A percentile compares a stretch with the other conserved stretches of the same genome.
These are phyloP conservation scores for Talaromyces proteolyticus DNA, from an alignment of 495 filamentous ascomycete genomes.

Conservation along the genomic window DNA sequence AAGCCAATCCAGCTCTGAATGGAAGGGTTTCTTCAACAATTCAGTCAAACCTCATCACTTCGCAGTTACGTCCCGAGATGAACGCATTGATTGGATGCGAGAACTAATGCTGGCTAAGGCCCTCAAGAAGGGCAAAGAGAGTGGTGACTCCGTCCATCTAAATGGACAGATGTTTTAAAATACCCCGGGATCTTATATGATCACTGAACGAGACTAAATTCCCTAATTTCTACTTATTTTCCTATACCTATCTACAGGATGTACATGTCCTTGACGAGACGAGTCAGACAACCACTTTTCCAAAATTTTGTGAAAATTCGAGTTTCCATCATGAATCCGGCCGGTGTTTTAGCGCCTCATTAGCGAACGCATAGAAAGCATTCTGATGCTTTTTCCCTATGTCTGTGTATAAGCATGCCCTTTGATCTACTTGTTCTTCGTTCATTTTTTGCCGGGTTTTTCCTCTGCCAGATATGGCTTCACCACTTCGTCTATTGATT, in stretches of 20 bases:
- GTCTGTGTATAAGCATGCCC: not conserved
- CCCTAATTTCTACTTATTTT: no score
- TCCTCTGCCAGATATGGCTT: not conserved
- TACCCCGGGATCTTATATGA: no score
- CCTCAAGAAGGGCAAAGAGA: conserved; percentile 63
- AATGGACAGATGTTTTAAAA: conserved; percentile 71
- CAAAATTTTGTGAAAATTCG: no score
- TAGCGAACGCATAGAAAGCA: not conserved
- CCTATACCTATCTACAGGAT: no score
- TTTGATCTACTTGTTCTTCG: no score
- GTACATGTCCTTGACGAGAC: no score
- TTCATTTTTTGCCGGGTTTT: not conserved
- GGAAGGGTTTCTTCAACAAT: conserved; percentile 35
- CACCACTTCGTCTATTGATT: no score
- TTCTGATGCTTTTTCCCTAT: not conserved
- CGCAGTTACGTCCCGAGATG: conserved; percentile 77
- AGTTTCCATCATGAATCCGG: no score
- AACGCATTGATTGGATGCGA: conserved; percentile 97
- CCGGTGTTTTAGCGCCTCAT: not conserved
- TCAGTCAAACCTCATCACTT: conserved; percentile 86
- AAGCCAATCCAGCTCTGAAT: conserved; percentile 38
- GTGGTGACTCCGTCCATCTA: conserved; percentile 72
- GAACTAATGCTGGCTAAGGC: conserved; percentile 97
- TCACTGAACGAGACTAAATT: no score
- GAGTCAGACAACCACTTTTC: no score